Evolutionary conservation across 2,329 filamentous ascomycete genomes (phyloP).

Genomic region (Gnomoniopsis sp.): DNA sequence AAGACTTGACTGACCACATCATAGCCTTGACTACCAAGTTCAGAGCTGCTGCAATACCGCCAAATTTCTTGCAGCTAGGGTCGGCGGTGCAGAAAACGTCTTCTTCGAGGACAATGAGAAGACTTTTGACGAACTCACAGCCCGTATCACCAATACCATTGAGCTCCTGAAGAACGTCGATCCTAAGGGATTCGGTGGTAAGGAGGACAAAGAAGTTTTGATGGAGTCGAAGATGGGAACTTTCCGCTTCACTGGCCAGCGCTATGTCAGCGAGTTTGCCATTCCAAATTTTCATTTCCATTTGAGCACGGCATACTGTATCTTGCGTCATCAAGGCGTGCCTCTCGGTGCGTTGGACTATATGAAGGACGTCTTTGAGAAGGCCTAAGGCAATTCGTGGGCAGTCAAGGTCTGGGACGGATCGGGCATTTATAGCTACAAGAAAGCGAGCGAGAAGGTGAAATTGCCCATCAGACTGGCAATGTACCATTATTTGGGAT

Average conservation of each 20-base stretch:
- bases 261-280: constrained; percentile 39
- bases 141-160: constrained; percentile 43
- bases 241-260: constrained; percentile 17
- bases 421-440: too few relatives aligned
- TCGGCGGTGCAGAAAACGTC: constrained; percentile 13
- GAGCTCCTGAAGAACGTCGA: constrained; percentile 42
- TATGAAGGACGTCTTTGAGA: constrained; percentile 26
- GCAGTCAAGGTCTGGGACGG: too few relatives aligned
- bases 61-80: constrained; percentile 19
- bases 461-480: too few relatives aligned
- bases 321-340: constrained; percentile 50
- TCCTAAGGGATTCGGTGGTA: constrained; percentile 37
- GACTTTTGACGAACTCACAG: constrained; percentile 46
- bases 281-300: constrained; percentile 58
- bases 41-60: constrained; percentile 22
- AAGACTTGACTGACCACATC: neutral
- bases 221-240: constrained; percentile 27
- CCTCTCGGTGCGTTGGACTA: constrained; percentile 51
- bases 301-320: constrained; percentile 46
- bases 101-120: constrained; percentile 22
- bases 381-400: neutral
- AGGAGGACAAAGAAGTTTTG: constrained; percentile 36
- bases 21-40: constrained; percentile 21
- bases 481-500: too few relatives aligned
- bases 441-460: too few relatives aligned